Conservation (phyloP, 2,329 filamentous ascomycete species). For the Helotiales sp. region DNA sequence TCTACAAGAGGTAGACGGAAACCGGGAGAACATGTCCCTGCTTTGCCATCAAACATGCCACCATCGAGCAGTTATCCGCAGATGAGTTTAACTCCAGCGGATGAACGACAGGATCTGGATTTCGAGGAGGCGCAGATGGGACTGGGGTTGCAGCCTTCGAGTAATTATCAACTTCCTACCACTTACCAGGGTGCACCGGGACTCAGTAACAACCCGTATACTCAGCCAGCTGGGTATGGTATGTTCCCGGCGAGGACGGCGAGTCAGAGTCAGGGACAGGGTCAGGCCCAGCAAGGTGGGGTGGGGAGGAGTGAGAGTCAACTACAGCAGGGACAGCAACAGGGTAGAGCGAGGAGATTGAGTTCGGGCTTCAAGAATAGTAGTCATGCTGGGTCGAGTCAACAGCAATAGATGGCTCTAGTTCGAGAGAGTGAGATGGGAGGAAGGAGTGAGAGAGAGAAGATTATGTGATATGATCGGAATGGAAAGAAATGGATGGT, state of each 20-base stretch:
- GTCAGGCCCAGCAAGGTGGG: neutral
- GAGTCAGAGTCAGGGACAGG: neutral
- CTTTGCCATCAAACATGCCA: neutral
- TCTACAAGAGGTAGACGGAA: conserved; percentile 30
- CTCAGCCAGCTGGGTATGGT: conserved; percentile 4
- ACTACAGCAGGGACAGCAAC: neutral
- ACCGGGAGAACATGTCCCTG: conserved; percentile 28
- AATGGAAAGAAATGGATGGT: neutral
- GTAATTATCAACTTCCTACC: neutral
- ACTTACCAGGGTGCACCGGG: neutral
- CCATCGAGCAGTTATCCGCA: conserved; percentile 1
- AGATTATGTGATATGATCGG: neutral
- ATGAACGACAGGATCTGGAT: neutral
- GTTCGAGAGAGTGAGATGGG: neutral
- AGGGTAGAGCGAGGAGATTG: conserved; percentile 7
- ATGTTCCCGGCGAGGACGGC: conserved; percentile 6
- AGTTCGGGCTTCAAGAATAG: conserved; percentile 12
- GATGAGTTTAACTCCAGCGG: conserved; percentile 20
- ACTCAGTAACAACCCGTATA: conserved; percentile 3
- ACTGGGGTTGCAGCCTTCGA: neutral
- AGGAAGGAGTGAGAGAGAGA: neutral
- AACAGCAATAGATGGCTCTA: neutral
- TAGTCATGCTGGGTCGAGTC: neutral
- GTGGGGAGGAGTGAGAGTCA: neutral
- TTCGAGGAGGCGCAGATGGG: conserved; percentile 28